Conservation (phyloP, 371 early-diverging fungal genomes). For the Zychaea mexicana region DNA sequence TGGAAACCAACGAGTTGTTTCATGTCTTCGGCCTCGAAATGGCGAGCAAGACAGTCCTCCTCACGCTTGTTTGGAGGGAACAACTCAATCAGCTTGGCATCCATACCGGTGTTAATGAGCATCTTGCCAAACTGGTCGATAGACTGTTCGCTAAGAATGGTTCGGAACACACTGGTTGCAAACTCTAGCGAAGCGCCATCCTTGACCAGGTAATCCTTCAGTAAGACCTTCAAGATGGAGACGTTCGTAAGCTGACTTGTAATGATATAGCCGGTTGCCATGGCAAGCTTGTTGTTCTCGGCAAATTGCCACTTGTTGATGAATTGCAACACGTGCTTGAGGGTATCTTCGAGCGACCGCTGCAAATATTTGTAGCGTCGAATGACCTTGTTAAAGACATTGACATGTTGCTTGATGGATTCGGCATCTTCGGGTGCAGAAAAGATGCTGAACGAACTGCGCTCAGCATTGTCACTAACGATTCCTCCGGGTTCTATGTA, state of each 20-base stretch:
- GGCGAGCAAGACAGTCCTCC: constrained; percentile 85
- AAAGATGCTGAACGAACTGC: constrained; percentile 88
- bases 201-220: constrained; percentile 92
- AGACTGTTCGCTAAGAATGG: constrained; percentile 75
- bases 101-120: constrained; percentile 72
- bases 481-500: constrained; percentile 94
- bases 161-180: constrained; percentile 81
- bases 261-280: constrained; percentile 76
- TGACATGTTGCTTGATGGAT: constrained; percentile 76
- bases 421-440: constrained; percentile 69
- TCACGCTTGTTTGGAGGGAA: constrained; percentile 92
- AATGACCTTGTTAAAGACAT: constrained; percentile 83
- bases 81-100: constrained; percentile 78
- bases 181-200: constrained; percentile 85
- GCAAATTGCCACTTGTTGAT: constrained; percentile 83
- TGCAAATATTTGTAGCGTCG: constrained; percentile 94
- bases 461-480: constrained; percentile 76
- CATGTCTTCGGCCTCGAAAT: constrained; percentile 92
- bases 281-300: constrained; percentile 80
- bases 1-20: constrained; percentile 82
- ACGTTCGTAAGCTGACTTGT: constrained; percentile 68
- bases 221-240: constrained; percentile 70
- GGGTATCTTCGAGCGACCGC: constrained; percentile 83
- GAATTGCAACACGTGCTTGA: constrained; percentile 83
- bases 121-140: constrained; percentile 75